Base-by-base conservation (phyloP, 116 monocot species). In the Dioscorea cayenensis region DNA sequence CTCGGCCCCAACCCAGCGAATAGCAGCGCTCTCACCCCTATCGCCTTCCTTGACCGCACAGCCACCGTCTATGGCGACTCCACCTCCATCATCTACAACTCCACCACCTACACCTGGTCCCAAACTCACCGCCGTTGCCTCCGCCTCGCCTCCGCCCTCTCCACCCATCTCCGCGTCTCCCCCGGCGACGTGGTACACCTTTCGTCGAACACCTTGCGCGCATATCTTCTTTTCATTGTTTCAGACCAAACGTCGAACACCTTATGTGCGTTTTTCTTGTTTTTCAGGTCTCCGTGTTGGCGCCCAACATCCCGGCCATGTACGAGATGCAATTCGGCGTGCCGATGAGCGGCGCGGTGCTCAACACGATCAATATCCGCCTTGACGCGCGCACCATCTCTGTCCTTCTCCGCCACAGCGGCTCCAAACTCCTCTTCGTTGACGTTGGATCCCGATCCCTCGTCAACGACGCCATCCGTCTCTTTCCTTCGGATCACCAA, bases 261-360 rank as follows among this genome's bases (percentile, higher is more conserved):
- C 43, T 43, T 43, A 12, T 12, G 43, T 43, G 43, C 43, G 12
- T 3, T 1, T 12, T 43, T 43, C 25, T 25, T 25, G 22, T 62
- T 62, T 62, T 62, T 19, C 65, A 91, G 91, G 83, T 88, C 0
- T 87, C 91, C 0, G 88, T 91, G 43, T 66, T 91, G 36, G 70
- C 85, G 7, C 91, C 91, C 11, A 91, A 91, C 77, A 61, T 76
- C 2, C 86, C 90, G 71, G 86, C 86, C 1, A 86, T 90, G 89
- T 90, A 90, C 71, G 89, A 91, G 80, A 78, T 82, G 87, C 87
- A 91, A 58, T 91, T 91, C 83, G 87, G 73, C 51, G 83, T 91
- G 22, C 91, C 91, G 51, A 91, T 91, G 91, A 83, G 83, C 71
- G 91, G 91, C 32, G 87, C 85, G 22, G 72, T 91, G 37, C 85